Percentiles rank a stretch among this genome's conserved stretches.
These are phyloP conservation scores for Candida maesae DNA, from an alignment of 805 yeast species.

Conservation along the genomic window DNA sequence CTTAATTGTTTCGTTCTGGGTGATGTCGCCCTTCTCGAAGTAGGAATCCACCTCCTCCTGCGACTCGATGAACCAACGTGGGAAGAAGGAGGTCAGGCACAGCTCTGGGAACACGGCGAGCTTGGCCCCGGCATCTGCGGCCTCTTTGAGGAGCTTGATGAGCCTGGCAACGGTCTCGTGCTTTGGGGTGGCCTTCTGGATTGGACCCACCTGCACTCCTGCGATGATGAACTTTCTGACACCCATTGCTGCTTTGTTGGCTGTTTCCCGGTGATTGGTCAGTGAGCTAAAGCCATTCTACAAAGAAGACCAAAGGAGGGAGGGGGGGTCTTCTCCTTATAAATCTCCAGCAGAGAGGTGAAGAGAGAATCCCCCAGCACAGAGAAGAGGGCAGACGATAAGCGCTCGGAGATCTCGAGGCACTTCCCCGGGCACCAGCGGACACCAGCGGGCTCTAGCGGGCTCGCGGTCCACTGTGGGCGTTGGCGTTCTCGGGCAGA, in stretches of 20 bases:
- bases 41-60: conserved; percentile 34
- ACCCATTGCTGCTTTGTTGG: conserved; percentile 13
- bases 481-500: too few relatives aligned
- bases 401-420: conserved; percentile 5
- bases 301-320: too few relatives aligned
- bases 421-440: neutral
- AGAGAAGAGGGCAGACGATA: too few relatives aligned
- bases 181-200: conserved; percentile 30
- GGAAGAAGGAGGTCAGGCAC: conserved; percentile 35
- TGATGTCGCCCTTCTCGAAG: conserved; percentile 35
- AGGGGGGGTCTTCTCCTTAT: neutral
- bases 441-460: neutral
- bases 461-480: too few relatives aligned
- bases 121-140: conserved; percentile 30
- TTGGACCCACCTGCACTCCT: conserved; percentile 34
- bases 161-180: conserved; percentile 31
- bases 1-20: conserved; percentile 24
- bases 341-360: too few relatives aligned
- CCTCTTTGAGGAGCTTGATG: conserved; percentile 28
- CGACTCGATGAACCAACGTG: conserved; percentile 33
- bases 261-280: too few relatives aligned
- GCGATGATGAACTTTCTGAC: conserved; percentile 31
- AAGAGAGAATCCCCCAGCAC: too few relatives aligned
- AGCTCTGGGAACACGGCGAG: conserved; percentile 37
- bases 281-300: too few relatives aligned